Evolutionary conservation across 495 filamentous ascomycete species (phyloP).

Genomic region (Penicillium diatomitis): DNA sequence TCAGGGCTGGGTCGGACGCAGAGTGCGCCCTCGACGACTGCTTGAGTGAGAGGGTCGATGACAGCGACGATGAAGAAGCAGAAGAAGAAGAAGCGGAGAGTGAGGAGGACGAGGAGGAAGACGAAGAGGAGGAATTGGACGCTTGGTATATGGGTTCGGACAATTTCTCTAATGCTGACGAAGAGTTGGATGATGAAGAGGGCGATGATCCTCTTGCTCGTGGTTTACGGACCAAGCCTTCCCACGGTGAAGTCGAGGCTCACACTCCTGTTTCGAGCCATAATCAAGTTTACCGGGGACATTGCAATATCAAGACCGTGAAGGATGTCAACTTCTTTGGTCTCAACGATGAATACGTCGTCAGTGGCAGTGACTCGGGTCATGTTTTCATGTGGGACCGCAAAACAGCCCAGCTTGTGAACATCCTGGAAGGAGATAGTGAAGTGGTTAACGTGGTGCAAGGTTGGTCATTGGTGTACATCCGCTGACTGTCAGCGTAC

Average conservation of each 20-base stretch:
- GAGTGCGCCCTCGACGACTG: too few relatives aligned
- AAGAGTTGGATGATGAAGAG: slow-evolving; percentile 4
- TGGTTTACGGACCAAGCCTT: slow-evolving; percentile 15
- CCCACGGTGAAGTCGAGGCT: slow-evolving; percentile 39
- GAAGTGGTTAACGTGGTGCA: slow-evolving; percentile 70
- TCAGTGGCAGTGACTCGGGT: slow-evolving; percentile 60
- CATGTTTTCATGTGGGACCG: slow-evolving; percentile 66
- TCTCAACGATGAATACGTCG: slow-evolving; percentile 64
- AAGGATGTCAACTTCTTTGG: slow-evolving; percentile 72
- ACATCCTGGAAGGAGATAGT: slow-evolving; percentile 61
- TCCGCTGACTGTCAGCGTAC: too few relatives aligned
- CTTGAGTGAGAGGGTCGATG: neutral
- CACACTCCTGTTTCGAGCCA: slow-evolving; percentile 50
- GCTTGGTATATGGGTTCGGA: slow-evolving; percentile 13
- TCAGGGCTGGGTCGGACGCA: too few relatives aligned
- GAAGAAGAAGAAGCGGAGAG: slow-evolving; percentile 20
- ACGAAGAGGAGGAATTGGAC: slow-evolving; percentile 24
- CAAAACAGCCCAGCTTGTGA: slow-evolving; percentile 52
- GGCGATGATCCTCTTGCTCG: neutral
- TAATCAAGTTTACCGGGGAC: slow-evolving; percentile 52
- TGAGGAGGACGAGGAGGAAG: slow-evolving; percentile 18
- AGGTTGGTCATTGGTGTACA: slow-evolving; percentile 26
- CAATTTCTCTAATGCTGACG: slow-evolving; percentile 6
- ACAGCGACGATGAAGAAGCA: slow-evolving; percentile 10
- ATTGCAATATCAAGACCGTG: slow-evolving; percentile 66